Conservation (phyloP, 768 basidiomycete genomes). For the Phylloporus scabripes region DNA sequence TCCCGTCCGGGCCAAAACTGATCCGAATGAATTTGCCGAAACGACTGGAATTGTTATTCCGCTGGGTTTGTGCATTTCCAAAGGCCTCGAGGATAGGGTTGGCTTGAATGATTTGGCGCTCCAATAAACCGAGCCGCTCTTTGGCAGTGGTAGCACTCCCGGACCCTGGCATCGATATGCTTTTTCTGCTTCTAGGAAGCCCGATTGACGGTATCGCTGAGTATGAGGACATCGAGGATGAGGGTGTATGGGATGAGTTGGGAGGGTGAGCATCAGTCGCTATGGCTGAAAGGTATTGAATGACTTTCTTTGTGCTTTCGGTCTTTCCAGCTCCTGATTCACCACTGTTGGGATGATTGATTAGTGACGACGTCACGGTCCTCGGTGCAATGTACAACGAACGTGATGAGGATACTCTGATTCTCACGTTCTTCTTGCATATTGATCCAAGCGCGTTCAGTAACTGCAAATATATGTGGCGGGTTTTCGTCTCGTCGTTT, state of each 20-base stretch:
- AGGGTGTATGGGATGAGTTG: slow-evolving; percentile 58
- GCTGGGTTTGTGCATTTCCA: slow-evolving; percentile 96
- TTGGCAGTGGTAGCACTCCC: slow-evolving; percentile 51
- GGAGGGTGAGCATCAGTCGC: slow-evolving; percentile 71
- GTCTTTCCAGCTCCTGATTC: slow-evolving; percentile 99
- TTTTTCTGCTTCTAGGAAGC: slow-evolving; percentile 62
- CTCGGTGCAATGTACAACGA: slow-evolving; percentile 30
- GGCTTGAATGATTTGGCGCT: slow-evolving; percentile 94
- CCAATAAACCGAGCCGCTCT: slow-evolving; percentile 79
- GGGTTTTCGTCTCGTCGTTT: slow-evolving; percentile 88
- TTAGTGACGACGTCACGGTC: slow-evolving; percentile 8
- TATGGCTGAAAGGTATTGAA: slow-evolving; percentile 97
- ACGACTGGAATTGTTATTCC: slow-evolving; percentile 98
- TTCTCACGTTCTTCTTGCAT: slow-evolving; percentile 97
- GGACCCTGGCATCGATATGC: slow-evolving; percentile 40
- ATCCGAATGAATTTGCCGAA: slow-evolving; percentile 99
- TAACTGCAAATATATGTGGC: slow-evolving; percentile 96
- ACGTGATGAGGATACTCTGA: slow-evolving; percentile 98
- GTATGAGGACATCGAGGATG: slow-evolving; percentile 54
- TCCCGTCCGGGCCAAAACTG: slow-evolving; percentile 86
- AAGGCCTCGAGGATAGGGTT: slow-evolving; percentile 98
- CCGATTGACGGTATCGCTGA: slow-evolving; percentile 59
- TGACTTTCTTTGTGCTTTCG: slow-evolving; percentile 98
- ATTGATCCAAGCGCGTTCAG: slow-evolving; percentile 96
- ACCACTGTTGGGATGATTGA: slow-evolving; percentile 49